A percentile compares a stretch with the other conserved stretches of the same genome.
Conservation (phyloP, 768 basidiomycete genomes). For the Gloeophyllum trabeum region DNA sequence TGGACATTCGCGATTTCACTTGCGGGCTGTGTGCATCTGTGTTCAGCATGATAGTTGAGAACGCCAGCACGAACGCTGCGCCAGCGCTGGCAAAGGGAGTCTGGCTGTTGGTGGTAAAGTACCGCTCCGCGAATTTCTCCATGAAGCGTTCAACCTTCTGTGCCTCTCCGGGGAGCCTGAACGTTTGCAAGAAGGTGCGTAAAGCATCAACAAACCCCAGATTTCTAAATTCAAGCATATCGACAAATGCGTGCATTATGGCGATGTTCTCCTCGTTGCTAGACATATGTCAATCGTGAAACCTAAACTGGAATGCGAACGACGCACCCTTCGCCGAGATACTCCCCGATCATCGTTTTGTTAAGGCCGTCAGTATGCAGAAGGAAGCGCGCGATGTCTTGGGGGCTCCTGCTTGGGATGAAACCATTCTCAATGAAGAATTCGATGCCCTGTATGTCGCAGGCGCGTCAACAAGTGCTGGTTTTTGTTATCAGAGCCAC, state of each 20-base stretch:
- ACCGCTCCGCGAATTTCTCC: slow-evolving; percentile 97
- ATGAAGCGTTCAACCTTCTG: slow-evolving; percentile 99
- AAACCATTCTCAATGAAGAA: slow-evolving; percentile 86
- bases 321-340: slow-evolving; percentile 89
- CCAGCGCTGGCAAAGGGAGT: slow-evolving; percentile 92
- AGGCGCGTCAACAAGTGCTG: background rate
- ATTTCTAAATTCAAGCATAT: slow-evolving; percentile 78
- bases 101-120: slow-evolving; percentile 78
- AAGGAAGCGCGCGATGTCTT: slow-evolving; percentile 78
- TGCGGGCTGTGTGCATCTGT: slow-evolving; percentile 96
- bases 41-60: slow-evolving; percentile 92
- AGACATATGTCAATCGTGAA: slow-evolving; percentile 1
- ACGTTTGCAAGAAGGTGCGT: slow-evolving; percentile 83
- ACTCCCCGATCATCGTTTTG: slow-evolving; percentile 96
- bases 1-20: slow-evolving; percentile 91
- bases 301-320: slow-evolving; percentile 1
- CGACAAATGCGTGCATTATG: slow-evolving; percentile 96
- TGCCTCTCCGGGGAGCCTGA: slow-evolving; percentile 93
- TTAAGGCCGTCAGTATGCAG: slow-evolving; percentile 84
- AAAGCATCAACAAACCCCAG: slow-evolving; percentile 83
- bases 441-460: slow-evolving; percentile 61
- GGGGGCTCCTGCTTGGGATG: slow-evolving; percentile 59
- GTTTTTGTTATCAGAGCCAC: slow-evolving; percentile 12
- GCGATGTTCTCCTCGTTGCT: slow-evolving; percentile 87
- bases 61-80: slow-evolving; percentile 89